Evolutionary conservation across 2,329 filamentous ascomycete genomes (phyloP), one percentile per base, ranked within the genome.

Genomic region (Monilinia polystroma): DNA sequence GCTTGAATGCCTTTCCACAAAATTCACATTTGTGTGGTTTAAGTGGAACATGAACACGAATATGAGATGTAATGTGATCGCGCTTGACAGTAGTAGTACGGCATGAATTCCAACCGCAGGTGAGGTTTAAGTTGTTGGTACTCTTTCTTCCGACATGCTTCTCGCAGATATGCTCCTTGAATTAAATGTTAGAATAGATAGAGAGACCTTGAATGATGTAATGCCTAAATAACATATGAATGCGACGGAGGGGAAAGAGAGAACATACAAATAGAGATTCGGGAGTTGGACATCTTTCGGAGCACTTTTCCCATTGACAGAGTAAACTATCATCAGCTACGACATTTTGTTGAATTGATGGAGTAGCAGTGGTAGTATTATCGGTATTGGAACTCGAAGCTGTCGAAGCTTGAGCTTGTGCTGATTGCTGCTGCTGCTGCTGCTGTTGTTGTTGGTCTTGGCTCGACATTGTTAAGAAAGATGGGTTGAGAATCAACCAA

Each of bases 21-120:
- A 97, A 96, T 77, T 97, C 93, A 79, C 95, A 99, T 81, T 97
- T 98, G 83, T 99, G 95, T 72, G 95, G 95, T 85, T 99, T 99
- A 69, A 99, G 83, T 0, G 95, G 95, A n/a, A 99, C 94, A 78
- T 99, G 95, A 64, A 98, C 95, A 71, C 95, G 92, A 75, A 99
- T 97, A 80, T 99, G 95, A 62, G 95, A 98, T 62, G 95, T 99
- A 80, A 99, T 99, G 81, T 99, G 95, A 76, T 98, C 95, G 75
- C 95, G 92, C 85, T 99, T 98, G 78, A 98, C 94, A 2, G 94
- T 98, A 58, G 93, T 97, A 29, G 94, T 98, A 70, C 93, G 89
- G 82, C 95, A 99, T 71, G 90, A 90, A 74, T 93, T 95, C 95
- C 95, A 99, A 78, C 96, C 92, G 81, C 95, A 99, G 65, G 93